Percentiles rank a stretch among this genome's conserved stretches.
Evolutionary conservation across 2,329 filamentous ascomycete species (phyloP).

Genomic region (Sporothrix phasma): DNA sequence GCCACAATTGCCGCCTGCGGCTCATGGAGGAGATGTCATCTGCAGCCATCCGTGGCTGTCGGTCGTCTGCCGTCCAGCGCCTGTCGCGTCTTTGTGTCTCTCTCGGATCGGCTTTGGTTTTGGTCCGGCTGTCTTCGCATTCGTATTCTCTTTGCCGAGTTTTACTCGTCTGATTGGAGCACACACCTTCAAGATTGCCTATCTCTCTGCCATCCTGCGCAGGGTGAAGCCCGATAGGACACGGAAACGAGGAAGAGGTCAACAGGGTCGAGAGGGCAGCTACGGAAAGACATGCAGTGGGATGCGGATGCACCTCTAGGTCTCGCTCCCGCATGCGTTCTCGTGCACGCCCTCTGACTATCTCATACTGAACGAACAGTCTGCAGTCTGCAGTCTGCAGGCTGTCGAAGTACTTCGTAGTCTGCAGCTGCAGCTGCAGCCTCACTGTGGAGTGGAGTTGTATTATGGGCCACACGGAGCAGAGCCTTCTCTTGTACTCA

Average conservation of each 20-base stretch:
- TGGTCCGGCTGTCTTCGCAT: not conserved
- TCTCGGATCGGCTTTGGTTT: not conserved
- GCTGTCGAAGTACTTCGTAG: too few relatives aligned
- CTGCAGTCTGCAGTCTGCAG: too few relatives aligned
- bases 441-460: not conserved
- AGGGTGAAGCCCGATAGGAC: not conserved
- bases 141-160: not conserved
- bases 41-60: not conserved
- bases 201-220: not conserved
- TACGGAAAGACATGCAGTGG: too few relatives aligned
- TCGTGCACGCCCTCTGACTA: too few relatives aligned
- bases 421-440: too few relatives aligned
- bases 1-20: not conserved
- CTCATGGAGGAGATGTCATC: too few relatives aligned
- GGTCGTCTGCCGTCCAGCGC: not conserved
- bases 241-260: not conserved
- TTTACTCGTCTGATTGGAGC: not conserved
- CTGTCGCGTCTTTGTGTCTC: not conserved
- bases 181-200: not conserved
- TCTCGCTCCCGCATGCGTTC: too few relatives aligned
- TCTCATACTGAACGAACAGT: too few relatives aligned
- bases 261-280: too few relatives aligned
- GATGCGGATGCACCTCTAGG: too few relatives aligned
- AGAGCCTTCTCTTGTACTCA: not conserved
- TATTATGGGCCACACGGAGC: too few relatives aligned